A percentile compares a stretch with the other conserved stretches of the same genome.
These are phyloP conservation scores for Sanghuangporus weigelae DNA, from an alignment of 1,284 basidiomycete genomes.

Conservation along the genomic window DNA sequence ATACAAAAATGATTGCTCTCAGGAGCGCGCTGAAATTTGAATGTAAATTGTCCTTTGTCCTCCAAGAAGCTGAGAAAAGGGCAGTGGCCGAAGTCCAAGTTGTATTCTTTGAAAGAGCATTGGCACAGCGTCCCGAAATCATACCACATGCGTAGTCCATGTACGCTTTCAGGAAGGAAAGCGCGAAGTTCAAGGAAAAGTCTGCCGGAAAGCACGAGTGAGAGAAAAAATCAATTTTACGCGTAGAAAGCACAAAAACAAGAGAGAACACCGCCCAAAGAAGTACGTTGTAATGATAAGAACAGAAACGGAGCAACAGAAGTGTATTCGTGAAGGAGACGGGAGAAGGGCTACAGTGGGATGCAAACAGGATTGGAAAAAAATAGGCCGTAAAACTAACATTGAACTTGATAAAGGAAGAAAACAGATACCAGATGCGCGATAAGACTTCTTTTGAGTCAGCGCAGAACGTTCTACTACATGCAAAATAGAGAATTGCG, in stretches of 20 bases:
- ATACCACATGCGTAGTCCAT: too few species aligned
- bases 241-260: slow-evolving; percentile 4
- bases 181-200: background rate
- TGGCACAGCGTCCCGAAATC: too few species aligned
- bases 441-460: background rate
- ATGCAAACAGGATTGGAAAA: background rate
- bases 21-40: too few species aligned
- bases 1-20: too few species aligned
- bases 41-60: too few species aligned
- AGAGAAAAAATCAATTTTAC: background rate
- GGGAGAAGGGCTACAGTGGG: slow-evolving; percentile 11
- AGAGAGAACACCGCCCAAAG: slow-evolving; percentile 7
- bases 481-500: slow-evolving; percentile 11
- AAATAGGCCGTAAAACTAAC: slow-evolving; percentile 2
- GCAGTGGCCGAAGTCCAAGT: too few species aligned
- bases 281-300: slow-evolving; percentile 5
- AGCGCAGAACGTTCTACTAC: slow-evolving; percentile 18
- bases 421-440: background rate
- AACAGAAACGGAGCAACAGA: background rate
- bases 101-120: too few species aligned
- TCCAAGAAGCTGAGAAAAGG: too few species aligned
- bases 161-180: background rate
- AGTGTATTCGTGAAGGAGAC: background rate
- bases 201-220: background rate
- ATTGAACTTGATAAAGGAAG: background rate